Evolutionary conservation across 768 basidiomycete species (phyloP).

Genomic region (Tricholoma furcatifolium): DNA sequence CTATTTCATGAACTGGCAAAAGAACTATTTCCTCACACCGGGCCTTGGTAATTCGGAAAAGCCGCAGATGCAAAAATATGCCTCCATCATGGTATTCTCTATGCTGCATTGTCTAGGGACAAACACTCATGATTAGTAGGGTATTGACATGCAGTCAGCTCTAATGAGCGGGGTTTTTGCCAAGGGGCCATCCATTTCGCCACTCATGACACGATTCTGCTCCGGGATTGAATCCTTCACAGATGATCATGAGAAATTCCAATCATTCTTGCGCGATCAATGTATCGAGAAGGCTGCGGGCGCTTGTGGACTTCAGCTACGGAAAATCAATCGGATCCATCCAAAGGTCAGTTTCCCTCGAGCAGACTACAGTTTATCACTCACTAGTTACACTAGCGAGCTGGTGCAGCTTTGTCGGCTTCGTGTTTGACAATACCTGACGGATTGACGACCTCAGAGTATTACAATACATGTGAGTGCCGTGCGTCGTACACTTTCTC

Average conservation of each 20-base stretch:
- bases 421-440: constrained; percentile 19
- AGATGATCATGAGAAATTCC: constrained; percentile 25
- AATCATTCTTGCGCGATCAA: constrained; percentile 22
- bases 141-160: not conserved
- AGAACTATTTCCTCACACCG: constrained; percentile 1
- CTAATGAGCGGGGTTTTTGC: not conserved
- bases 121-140: not conserved
- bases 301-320: constrained; percentile 18
- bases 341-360: constrained; percentile 21
- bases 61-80: constrained; percentile 12
- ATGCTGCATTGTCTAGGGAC: not conserved
- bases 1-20: constrained; percentile 29
- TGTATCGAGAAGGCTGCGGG: constrained; percentile 16
- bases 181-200: not conserved
- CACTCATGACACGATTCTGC: not conserved
- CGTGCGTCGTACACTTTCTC: not conserved
- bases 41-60: not conserved
- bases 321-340: constrained; percentile 23
- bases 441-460: constrained; percentile 26
- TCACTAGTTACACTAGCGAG: constrained; percentile 16
- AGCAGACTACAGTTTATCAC: not conserved
- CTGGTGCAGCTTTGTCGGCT: constrained; percentile 26
- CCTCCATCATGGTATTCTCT: constrained; percentile 17
- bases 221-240: constrained; percentile 18
- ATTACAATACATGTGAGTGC: constrained; percentile 28